phyloP scores from a whole-genome alignment of 306 rosid genomes.

The Gastrolobium bilobum region DNA sequence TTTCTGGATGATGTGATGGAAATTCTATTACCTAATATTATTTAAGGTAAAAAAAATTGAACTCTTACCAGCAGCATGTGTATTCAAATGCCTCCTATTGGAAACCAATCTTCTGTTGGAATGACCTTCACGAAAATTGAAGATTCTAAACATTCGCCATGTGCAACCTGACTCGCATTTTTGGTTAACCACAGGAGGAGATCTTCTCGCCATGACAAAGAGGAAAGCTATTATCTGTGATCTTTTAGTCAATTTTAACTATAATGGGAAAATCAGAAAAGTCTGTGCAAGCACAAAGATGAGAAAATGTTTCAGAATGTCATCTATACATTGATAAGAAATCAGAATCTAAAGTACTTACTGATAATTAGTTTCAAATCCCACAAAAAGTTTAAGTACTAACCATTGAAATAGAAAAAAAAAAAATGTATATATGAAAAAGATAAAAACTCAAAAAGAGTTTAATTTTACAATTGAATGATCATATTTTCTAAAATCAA shows the following conservation, averaged over 20 bases:
- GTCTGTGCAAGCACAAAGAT: conserved; percentile 24
- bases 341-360: conserved; percentile 2
- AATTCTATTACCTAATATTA: conserved; percentile 1
- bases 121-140: conserved; percentile 59
- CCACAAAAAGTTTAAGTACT: conserved; percentile 2
- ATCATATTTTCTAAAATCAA: conserved; percentile 1
- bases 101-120: conserved; percentile 60
- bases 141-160: conserved; percentile 66
- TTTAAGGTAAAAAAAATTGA: background rate
- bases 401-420: too few relatives aligned
- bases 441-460: background rate
- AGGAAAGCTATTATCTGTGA: conserved; percentile 23
- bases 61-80: conserved; percentile 55
- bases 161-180: conserved; percentile 63
- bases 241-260: conserved; percentile 12
- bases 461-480: background rate
- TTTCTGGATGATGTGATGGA: conserved; percentile 12
- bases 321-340: conserved; percentile 23
- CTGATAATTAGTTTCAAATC: conserved; percentile 13
- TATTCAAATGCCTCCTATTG: conserved; percentile 43
- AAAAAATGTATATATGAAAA: background rate
- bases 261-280: conserved; percentile 9
- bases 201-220: conserved; percentile 64
- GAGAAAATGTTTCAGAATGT: background rate
- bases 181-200: conserved; percentile 62